Conservation (phyloP, 2,329 filamentous ascomycete genomes). For the Emmonsiellopsis sp. region DNA sequence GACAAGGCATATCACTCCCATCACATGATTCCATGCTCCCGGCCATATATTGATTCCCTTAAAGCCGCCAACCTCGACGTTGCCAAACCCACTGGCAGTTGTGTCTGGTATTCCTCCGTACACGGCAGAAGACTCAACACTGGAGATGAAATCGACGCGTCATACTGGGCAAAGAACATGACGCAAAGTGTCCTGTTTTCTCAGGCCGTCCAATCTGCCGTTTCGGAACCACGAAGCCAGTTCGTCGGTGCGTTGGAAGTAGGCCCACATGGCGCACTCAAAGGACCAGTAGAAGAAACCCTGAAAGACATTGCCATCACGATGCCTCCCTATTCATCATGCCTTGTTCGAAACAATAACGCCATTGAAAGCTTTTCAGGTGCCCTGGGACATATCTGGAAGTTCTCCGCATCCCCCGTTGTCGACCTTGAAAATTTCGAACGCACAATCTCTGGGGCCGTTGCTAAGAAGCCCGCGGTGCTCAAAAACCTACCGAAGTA, state of each 20-base stretch:
- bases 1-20: slow-evolving; percentile 18
- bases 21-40: slow-evolving; percentile 13
- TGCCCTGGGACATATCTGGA: slow-evolving; percentile 8
- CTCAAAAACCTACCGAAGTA: slow-evolving; percentile 11
- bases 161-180: slow-evolving; percentile 18
- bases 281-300: slow-evolving; percentile 22
- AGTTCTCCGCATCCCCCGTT: slow-evolving; percentile 1
- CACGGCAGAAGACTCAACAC: not conserved
- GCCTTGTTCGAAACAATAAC: slow-evolving; percentile 12
- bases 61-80: not conserved
- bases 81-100: not conserved
- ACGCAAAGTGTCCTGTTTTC: slow-evolving; percentile 9
- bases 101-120: slow-evolving; percentile 6
- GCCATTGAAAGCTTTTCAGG: slow-evolving; percentile 9
- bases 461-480: not conserved
- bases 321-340: not conserved
- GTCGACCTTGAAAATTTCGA: slow-evolving; percentile 1
- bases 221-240: not conserved
- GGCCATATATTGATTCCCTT: slow-evolving; percentile 8
- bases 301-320: not conserved
- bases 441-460: not conserved
- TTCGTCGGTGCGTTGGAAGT: slow-evolving; percentile 19
- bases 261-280: slow-evolving; percentile 27
- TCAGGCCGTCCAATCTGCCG: slow-evolving; percentile 4
- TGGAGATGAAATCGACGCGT: not conserved